Conservation (phyloP, 345 rosid species). For the Eucalyptus paniculata region DNA sequence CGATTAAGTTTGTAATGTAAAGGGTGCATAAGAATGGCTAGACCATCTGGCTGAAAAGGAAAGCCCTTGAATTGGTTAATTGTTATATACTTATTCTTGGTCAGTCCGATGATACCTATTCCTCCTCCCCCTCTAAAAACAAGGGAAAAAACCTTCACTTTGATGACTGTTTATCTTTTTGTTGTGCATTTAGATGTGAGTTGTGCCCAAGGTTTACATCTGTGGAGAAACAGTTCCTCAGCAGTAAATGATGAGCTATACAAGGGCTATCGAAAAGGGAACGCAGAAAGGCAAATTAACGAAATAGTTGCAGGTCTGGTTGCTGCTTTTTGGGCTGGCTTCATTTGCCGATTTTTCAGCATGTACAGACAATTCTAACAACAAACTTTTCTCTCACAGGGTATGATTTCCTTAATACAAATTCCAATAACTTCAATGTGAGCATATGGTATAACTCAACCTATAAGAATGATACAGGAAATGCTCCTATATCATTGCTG, state of each 20-base stretch:
- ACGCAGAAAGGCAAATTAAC: slow-evolving; percentile 41
- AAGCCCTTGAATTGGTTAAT: not conserved
- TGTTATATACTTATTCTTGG: not conserved
- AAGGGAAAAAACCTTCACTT: not conserved
- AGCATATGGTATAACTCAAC: slow-evolving; percentile 80
- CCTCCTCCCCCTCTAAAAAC: not conserved
- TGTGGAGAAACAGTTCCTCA: slow-evolving; percentile 60
- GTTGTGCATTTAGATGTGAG: slow-evolving; percentile 21
- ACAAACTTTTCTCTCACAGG: not conserved
- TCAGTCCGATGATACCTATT: not conserved
- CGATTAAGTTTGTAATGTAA: not conserved
- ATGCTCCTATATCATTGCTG: slow-evolving; percentile 8
- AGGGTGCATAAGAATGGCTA: not conserved
- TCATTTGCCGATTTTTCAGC: not conserved
- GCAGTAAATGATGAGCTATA: slow-evolving; percentile 65
- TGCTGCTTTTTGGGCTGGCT: not conserved
- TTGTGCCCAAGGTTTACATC: slow-evolving; percentile 45
- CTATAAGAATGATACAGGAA: slow-evolving; percentile 8
- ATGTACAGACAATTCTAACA: not conserved
- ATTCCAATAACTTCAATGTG: slow-evolving; percentile 42
- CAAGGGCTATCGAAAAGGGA: slow-evolving; percentile 62
- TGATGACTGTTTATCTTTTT: not conserved
- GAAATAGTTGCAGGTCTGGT: slow-evolving; percentile 70
- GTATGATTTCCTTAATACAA: slow-evolving; percentile 72
- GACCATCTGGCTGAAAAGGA: not conserved